These are phyloP conservation scores for Tetrahymena malaccensis DNA, from an alignment of 73 alveolate genomes.

Conservation along the genomic window DNA sequence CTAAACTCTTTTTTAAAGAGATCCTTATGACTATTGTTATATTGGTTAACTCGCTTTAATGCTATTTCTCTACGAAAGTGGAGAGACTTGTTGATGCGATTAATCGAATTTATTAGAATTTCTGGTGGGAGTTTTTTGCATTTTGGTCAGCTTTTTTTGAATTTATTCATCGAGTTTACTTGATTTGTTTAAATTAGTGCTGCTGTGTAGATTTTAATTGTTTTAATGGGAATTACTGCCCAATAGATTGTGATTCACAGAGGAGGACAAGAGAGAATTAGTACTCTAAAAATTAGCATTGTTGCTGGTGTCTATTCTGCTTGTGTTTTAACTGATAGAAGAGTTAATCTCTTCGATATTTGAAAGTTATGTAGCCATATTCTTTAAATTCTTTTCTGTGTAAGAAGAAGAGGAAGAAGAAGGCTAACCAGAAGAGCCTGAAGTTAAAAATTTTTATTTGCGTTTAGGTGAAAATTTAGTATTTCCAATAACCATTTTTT, in stretches of 20 bases:
- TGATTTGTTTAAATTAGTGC: not conserved
- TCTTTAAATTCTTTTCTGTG: not conserved
- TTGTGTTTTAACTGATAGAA: not conserved
- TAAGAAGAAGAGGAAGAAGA: not conserved
- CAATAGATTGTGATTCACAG: not conserved
- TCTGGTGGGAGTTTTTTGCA: not conserved
- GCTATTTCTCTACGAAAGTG: not conserved
- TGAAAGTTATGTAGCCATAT: not conserved
- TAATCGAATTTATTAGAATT: not conserved
- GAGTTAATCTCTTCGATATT: not conserved
- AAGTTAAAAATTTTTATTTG: not conserved
- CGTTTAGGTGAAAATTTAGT: not conserved
- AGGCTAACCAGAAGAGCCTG: not conserved
- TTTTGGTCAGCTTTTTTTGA: not conserved
- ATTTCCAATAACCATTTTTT: not conserved
- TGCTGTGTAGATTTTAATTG: not conserved
- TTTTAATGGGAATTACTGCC: not conserved
- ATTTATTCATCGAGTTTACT: not conserved
- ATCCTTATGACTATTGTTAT: not conserved
- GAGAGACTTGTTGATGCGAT: not conserved
- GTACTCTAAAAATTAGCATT: not conserved
- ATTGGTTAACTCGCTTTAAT: not conserved
- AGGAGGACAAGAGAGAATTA: not conserved
- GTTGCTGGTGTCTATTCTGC: not conserved
- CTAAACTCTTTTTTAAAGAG: not conserved